Evolutionary conservation across 2,329 filamentous ascomycete species (phyloP).

Genomic region (Didymella lethalis): DNA sequence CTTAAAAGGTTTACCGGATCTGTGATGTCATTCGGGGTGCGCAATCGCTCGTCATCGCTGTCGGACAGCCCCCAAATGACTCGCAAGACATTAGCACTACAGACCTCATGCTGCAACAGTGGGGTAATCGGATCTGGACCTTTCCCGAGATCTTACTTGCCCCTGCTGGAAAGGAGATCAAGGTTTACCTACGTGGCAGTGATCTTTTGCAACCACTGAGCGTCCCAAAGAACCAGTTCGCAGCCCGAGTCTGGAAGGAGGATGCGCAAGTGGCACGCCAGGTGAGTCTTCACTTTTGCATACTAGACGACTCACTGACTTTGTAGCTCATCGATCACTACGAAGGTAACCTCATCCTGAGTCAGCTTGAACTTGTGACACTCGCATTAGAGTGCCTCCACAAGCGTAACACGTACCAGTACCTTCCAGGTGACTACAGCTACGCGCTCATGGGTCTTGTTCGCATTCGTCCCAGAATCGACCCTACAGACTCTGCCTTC

Average conservation of each 20-base stretch:
- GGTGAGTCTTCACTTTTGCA: slow-evolving; percentile 15
- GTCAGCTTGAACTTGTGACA: slow-evolving; percentile 53
- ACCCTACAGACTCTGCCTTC: slow-evolving; percentile 54
- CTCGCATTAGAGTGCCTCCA: slow-evolving; percentile 54
- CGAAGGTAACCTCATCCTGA: slow-evolving; percentile 53
- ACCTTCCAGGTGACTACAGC: slow-evolving; percentile 52
- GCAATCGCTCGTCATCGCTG: slow-evolving; percentile 53
- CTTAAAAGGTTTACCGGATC: slow-evolving; percentile 52
- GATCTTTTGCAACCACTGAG: slow-evolving; percentile 31
- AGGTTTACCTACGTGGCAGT: slow-evolving; percentile 45
- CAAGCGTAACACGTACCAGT: slow-evolving; percentile 48
- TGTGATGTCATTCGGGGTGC: slow-evolving; percentile 57
- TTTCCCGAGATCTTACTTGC: slow-evolving; percentile 55
- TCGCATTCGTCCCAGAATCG: slow-evolving; percentile 51
- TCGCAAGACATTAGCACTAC: slow-evolving; percentile 32
- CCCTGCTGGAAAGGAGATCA: slow-evolving; percentile 39
- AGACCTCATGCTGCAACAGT: slow-evolving; percentile 51
- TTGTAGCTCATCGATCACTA: slow-evolving; percentile 57
- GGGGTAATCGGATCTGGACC: slow-evolving; percentile 58
- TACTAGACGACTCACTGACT: slow-evolving; percentile 7
- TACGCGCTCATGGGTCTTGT: slow-evolving; percentile 60
- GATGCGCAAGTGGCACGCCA: slow-evolving; percentile 50
- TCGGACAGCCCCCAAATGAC: slow-evolving; percentile 43
- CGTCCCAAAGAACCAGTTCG: slow-evolving; percentile 54
- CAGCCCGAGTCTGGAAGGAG: slow-evolving; percentile 50